These are phyloP conservation scores for Stylosanthes scabra DNA, from an alignment of 331 rosid genomes.

Conservation along the genomic window DNA sequence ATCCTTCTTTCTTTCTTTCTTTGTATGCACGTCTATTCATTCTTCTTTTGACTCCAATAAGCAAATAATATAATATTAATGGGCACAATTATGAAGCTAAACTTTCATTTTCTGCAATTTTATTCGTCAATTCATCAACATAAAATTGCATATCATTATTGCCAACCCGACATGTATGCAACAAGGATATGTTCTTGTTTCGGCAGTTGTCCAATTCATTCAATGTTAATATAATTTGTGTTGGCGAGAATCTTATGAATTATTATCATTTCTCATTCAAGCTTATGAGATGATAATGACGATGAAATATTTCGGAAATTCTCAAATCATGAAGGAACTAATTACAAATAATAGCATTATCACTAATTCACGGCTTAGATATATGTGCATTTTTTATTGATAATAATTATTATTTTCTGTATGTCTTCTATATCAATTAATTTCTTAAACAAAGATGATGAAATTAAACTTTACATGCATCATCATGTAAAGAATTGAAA, in stretches of 20 bases:
- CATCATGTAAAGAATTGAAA: no score
- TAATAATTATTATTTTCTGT: no score
- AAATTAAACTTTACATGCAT: no score
- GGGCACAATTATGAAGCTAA: background rate
- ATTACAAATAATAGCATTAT: no score
- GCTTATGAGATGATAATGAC: background rate
- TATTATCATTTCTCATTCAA: background rate
- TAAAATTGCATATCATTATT: background rate
- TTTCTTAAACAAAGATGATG: no score
- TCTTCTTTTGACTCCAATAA: background rate
- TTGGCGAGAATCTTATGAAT: background rate
- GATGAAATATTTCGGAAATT: conserved; percentile 11
- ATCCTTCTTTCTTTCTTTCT: background rate
- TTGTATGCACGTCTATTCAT: background rate
- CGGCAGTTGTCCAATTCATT: background rate
- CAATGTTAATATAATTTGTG: background rate
- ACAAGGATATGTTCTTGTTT: background rate
- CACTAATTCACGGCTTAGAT: no score
- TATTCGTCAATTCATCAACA: background rate
- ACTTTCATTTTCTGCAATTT: background rate
- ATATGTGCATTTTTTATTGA: no score
- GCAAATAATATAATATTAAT: background rate
- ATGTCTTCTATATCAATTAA: no score
- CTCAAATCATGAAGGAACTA: conserved; percentile 10
- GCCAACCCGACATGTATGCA: background rate